Percentiles rank a stretch among this genome's conserved stretches.
Conservation (phyloP, 2,329 filamentous ascomycete genomes). For the Nothopassalora personata region DNA sequence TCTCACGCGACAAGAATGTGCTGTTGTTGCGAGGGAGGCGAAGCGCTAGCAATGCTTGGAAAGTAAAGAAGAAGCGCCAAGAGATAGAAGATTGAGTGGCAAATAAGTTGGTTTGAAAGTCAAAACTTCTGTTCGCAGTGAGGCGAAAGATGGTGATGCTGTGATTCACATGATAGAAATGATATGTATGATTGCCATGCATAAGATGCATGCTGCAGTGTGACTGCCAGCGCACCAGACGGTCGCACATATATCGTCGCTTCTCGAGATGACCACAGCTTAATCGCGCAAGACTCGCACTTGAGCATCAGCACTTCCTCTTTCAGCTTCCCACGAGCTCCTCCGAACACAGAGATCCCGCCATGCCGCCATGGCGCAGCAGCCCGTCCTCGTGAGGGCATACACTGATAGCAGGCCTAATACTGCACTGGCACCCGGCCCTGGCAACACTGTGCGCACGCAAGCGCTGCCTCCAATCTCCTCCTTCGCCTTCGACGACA, state of each 20-base stretch:
- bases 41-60: neutral
- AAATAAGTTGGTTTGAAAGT: neutral
- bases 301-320: neutral
- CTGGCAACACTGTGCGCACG: conserved; percentile 4
- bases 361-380: conserved; percentile 32
- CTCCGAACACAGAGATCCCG: neutral
- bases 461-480: conserved; percentile 29
- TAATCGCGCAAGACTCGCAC: neutral
- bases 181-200: neutral
- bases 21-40: neutral
- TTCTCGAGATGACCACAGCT: neutral
- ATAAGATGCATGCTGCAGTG: neutral
- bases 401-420: conserved; percentile 17
- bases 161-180: neutral
- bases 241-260: neutral
- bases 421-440: conserved; percentile 2
- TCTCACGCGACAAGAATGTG: neutral
- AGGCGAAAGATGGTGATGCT: neutral
- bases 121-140: neutral
- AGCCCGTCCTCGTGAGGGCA: conserved; percentile 38
- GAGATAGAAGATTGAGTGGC: neutral
- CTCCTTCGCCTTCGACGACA: conserved; percentile 30
- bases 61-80: neutral
- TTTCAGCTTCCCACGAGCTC: neutral
- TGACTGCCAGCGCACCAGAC: neutral